These are phyloP conservation scores for Plasmodium cynomolgi DNA, from an alignment of 169 alveolate species.

Conservation along the genomic window DNA sequence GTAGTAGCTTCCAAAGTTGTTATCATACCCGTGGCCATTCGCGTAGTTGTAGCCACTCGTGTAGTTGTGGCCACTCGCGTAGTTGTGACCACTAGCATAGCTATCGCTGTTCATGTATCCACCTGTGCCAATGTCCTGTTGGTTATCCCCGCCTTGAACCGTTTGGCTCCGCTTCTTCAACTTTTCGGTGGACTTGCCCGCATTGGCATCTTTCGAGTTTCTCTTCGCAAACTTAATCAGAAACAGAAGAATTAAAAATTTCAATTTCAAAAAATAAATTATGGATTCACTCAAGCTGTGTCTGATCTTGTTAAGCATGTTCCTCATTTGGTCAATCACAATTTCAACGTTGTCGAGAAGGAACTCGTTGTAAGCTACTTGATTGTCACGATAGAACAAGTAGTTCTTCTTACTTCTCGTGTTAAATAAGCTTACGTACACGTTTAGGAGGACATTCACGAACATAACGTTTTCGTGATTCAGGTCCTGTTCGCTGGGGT, in stretches of 20 bases:
- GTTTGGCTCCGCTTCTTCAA: not conserved
- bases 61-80: not conserved
- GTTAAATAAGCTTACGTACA: conserved; percentile 44
- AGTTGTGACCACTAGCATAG: not conserved
- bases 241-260: conserved; percentile 28
- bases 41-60: not conserved
- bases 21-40: not conserved
- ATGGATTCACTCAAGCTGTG: conserved; percentile 10
- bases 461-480: conserved; percentile 41
- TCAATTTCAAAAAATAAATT: conserved; percentile 36
- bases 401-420: conserved; percentile 10
- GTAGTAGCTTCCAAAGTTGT: not conserved
- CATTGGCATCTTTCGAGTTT: not conserved
- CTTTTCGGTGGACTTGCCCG: not conserved
- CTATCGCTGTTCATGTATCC: not conserved
- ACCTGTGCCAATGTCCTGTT: not conserved
- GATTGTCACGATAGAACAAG: conserved; percentile 43
- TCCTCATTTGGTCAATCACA: conserved; percentile 27
- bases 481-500: not conserved
- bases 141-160: not conserved
- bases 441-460: conserved; percentile 50
- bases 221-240: conserved; percentile 27
- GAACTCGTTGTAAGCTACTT: conserved; percentile 40
- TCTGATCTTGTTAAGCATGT: conserved; percentile 42
- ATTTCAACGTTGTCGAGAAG: conserved; percentile 36